These are phyloP conservation scores for Sphaerulina populicola DNA, from an alignment of 2,329 filamentous ascomycete genomes.

Conservation along the genomic window DNA sequence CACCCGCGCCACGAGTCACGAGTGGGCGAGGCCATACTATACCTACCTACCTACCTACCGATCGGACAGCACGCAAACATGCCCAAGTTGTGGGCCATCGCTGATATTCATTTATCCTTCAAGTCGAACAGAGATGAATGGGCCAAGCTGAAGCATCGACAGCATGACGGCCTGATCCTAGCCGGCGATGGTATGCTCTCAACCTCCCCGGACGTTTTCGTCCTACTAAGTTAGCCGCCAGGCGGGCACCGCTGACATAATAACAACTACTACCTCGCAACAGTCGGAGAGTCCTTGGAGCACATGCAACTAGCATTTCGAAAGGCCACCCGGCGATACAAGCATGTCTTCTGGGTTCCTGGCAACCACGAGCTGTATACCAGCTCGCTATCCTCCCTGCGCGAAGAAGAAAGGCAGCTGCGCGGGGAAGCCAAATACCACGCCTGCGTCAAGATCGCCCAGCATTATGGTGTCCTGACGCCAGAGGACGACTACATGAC, in stretches of 20 bases:
- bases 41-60: no score
- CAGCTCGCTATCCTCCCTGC: constrained; percentile 34
- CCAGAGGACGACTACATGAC: constrained; percentile 49
- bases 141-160: constrained; percentile 34
- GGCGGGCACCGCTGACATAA: no score
- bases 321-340: constrained; percentile 37
- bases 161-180: constrained; percentile 40
- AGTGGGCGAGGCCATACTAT: background rate
- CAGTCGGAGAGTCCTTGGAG: constrained; percentile 31
- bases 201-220: background rate
- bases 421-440: constrained; percentile 48
- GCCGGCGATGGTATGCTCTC: constrained; percentile 37
- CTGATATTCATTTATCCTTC: constrained; percentile 42
- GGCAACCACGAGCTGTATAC: constrained; percentile 54
- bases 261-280: background rate
- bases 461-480: constrained; percentile 46
- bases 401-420: constrained; percentile 31
- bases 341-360: constrained; percentile 48
- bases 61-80: background rate
- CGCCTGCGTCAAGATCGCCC: constrained; percentile 47
- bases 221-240: no score
- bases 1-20: background rate
- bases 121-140: constrained; percentile 40
- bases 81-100: constrained; percentile 38
- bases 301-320: constrained; percentile 35